Evolutionary conservation across 2,329 filamentous ascomycete species (phyloP).

Genomic region (Sporothrix globosa): DNA sequence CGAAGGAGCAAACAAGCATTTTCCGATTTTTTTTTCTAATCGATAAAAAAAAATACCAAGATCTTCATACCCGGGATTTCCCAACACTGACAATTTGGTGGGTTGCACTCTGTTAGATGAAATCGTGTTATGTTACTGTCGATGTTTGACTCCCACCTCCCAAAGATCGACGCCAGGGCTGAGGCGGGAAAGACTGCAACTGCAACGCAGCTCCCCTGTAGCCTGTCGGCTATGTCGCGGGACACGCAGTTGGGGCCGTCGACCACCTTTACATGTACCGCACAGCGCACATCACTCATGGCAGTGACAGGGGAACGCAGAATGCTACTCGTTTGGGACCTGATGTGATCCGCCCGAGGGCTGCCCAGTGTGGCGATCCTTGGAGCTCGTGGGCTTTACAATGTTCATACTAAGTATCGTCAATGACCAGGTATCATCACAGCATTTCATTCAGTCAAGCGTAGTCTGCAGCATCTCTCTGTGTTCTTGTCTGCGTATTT

Average conservation of each 20-base stretch:
- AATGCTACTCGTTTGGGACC: constrained; percentile 24
- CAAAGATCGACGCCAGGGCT: constrained; percentile 3
- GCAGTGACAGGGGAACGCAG: constrained; percentile 8
- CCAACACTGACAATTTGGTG: too few species aligned
- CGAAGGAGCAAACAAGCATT: too few species aligned
- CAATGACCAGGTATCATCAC: too few species aligned
- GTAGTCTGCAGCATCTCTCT: too few species aligned
- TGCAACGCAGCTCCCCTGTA: background rate
- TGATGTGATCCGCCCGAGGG: background rate
- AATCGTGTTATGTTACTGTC: background rate
- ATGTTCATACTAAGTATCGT: background rate
- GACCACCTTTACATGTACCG: too few species aligned
- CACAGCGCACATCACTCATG: constrained; percentile 1
- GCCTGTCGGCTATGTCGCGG: background rate
- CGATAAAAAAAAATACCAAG: too few species aligned
- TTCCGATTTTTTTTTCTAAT: too few species aligned
- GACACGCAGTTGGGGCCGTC: background rate
- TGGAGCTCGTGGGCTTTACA: background rate
- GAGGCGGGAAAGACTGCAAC: background rate
- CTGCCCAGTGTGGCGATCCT: background rate
- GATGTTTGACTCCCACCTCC: background rate
- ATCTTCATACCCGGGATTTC: too few species aligned
- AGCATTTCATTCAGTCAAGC: too few species aligned
- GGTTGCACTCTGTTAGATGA: background rate
- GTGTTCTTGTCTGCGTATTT: too few species aligned